These are phyloP conservation scores for Trypanosoma scelopori DNA, from an alignment of 208 protist genomes.

Conservation along the genomic window DNA sequence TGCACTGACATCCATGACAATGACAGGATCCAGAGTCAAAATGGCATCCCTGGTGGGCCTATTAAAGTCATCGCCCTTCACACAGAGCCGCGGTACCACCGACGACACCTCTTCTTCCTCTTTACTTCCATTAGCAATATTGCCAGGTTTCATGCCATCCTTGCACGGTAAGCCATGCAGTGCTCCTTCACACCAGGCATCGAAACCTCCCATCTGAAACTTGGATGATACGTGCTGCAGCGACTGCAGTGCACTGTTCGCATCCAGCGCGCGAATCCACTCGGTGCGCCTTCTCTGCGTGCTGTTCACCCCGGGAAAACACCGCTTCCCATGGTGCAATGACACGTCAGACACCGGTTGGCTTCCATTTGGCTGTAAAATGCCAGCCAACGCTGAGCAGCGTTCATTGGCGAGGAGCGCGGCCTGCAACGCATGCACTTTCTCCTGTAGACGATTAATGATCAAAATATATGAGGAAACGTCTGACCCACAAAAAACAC, in stretches of 20 bases:
- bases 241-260: constrained; percentile 4
- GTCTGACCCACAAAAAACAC: neutral
- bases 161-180: neutral
- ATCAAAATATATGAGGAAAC: constrained; percentile 13
- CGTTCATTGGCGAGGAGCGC: constrained; percentile 13
- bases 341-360: neutral
- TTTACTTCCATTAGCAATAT: neutral
- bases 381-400: neutral
- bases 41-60: neutral
- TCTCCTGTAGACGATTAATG: constrained; percentile 15
- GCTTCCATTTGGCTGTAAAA: neutral
- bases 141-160: no score
- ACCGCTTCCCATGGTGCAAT: neutral
- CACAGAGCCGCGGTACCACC: neutral
- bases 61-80: no score
- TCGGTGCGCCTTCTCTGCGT: constrained; percentile 7
- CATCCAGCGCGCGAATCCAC: constrained; percentile 3
- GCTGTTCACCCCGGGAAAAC: neutral
- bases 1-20: constrained; percentile 54
- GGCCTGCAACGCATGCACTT: constrained; percentile 15
- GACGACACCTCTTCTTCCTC: neutral
- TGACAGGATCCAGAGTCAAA: constrained; percentile 35
- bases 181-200: neutral
- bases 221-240: constrained; percentile 12
- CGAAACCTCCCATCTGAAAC: constrained; percentile 7